A percentile compares a stretch with the other conserved stretches of the same genome.
phyloP scores from a whole-genome alignment of 257 asterid genomes.

The Primulina tabacum region DNA sequence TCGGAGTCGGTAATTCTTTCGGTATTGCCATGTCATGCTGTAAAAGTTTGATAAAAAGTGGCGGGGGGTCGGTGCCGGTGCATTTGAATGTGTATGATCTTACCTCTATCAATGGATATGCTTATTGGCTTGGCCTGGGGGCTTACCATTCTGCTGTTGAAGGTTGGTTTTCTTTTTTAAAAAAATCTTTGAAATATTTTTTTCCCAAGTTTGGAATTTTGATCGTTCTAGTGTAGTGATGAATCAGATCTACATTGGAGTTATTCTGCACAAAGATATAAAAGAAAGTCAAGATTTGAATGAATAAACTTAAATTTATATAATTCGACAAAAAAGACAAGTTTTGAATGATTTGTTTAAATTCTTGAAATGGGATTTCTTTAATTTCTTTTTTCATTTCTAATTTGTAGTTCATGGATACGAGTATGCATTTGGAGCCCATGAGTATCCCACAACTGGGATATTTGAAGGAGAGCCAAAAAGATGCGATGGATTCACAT shows the following conservation, averaged over 20 bases:
- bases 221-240: background rate
- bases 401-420: slow-evolving; percentile 48
- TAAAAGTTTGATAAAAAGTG: slow-evolving; percentile 38
- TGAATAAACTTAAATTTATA: too few species aligned
- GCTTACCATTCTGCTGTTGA: slow-evolving; percentile 86
- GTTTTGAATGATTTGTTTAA: background rate
- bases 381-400: too few species aligned
- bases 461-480: slow-evolving; percentile 64
- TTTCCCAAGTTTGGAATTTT: background rate
- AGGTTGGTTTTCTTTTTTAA: slow-evolving; percentile 39
- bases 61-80: slow-evolving; percentile 63
- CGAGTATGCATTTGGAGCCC: slow-evolving; percentile 76
- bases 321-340: too few species aligned
- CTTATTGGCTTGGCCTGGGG: slow-evolving; percentile 89
- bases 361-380: slow-evolving; percentile 12
- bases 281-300: background rate
- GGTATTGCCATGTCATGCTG: slow-evolving; percentile 55
- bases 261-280: background rate
- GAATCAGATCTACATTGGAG: slow-evolving; percentile 28
- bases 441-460: slow-evolving; percentile 58
- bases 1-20: background rate
- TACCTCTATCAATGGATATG: slow-evolving; percentile 69
- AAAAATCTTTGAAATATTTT: too few species aligned
- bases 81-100: slow-evolving; percentile 76
- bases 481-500: slow-evolving; percentile 49